A percentile compares a stretch with the other conserved stretches of the same genome.
These are phyloP conservation scores for Neocatenulostroma microsporum DNA, from an alignment of 2,329 filamentous ascomycete genomes.

Conservation along the genomic window DNA sequence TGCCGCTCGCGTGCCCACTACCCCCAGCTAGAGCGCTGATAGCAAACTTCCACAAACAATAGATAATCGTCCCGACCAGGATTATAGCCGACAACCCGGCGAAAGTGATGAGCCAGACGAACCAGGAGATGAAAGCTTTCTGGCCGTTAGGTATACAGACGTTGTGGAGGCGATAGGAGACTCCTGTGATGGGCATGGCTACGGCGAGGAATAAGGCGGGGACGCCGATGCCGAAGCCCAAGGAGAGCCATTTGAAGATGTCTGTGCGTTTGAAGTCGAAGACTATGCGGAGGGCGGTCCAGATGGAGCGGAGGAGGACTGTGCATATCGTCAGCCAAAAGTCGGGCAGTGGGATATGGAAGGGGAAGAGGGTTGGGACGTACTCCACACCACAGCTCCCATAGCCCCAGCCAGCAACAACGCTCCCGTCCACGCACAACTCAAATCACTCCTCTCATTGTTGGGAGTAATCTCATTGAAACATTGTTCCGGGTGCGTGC, in stretches of 20 bases:
- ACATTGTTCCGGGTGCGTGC: slow-evolving; percentile 68
- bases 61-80: slow-evolving; percentile 26
- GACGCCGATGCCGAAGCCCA: slow-evolving; percentile 35
- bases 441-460: slow-evolving; percentile 57
- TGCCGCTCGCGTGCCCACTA: background rate
- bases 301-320: slow-evolving; percentile 15
- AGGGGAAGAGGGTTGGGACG: slow-evolving; percentile 71
- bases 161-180: slow-evolving; percentile 83
- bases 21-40: slow-evolving; percentile 5
- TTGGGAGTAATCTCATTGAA: slow-evolving; percentile 83
- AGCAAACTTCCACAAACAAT: slow-evolving; percentile 30
- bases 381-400: slow-evolving; percentile 69
- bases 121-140: slow-evolving; percentile 57
- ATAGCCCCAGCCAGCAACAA: slow-evolving; percentile 78
- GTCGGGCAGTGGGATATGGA: slow-evolving; percentile 69
- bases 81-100: slow-evolving; percentile 22
- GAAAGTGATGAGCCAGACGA: slow-evolving; percentile 32
- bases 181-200: slow-evolving; percentile 73
- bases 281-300: slow-evolving; percentile 16
- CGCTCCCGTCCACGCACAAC: slow-evolving; percentile 69
- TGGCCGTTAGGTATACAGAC: slow-evolving; percentile 90
- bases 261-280: slow-evolving; percentile 13
- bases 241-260: slow-evolving; percentile 10
- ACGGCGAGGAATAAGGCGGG: slow-evolving; percentile 65
- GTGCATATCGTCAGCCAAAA: slow-evolving; percentile 58